Conservation (phyloP, 495 filamentous ascomycete species). For the Apiosordaria backusii region DNA sequence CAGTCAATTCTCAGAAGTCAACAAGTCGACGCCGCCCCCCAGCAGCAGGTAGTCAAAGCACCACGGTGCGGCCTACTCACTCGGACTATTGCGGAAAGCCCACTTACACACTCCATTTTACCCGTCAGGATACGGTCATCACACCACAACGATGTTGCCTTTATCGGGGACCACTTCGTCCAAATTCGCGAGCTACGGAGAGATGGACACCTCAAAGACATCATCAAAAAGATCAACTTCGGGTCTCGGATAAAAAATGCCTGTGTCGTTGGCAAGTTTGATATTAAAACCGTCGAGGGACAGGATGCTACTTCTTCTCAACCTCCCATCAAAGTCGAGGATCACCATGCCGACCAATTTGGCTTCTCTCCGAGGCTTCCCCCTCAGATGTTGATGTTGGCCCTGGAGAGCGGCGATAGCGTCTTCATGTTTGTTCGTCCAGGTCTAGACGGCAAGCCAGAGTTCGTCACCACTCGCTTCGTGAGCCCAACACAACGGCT, state of each 20-base stretch:
- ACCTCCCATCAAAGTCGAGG: slow-evolving; percentile 31
- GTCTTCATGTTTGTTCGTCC: slow-evolving; percentile 65
- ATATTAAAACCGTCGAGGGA: slow-evolving; percentile 24
- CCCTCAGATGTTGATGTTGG: slow-evolving; percentile 72
- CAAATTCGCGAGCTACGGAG: slow-evolving; percentile 65
- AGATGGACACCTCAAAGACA: slow-evolving; percentile 64
- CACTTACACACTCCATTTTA: slow-evolving; percentile 71
- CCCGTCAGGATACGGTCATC: slow-evolving; percentile 70
- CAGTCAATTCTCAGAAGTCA: slow-evolving; percentile 38
- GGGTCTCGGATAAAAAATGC: slow-evolving; percentile 65
- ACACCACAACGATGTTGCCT: slow-evolving; percentile 80
- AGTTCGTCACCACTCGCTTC: slow-evolving; percentile 59
- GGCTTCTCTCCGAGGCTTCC: slow-evolving; percentile 44
- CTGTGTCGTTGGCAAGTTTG: slow-evolving; percentile 51
- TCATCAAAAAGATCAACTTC: slow-evolving; percentile 72
- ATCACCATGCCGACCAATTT: slow-evolving; percentile 23
- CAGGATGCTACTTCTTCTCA: slow-evolving; percentile 4
- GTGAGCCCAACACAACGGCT: slow-evolving; percentile 52
- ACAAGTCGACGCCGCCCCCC: slow-evolving; percentile 23
- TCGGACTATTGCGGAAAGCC: slow-evolving; percentile 70
- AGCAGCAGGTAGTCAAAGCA: slow-evolving; percentile 29
- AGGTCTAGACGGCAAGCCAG: slow-evolving; percentile 38
- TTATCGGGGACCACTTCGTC: slow-evolving; percentile 68
- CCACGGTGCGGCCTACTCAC: slow-evolving; percentile 68
- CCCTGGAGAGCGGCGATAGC: slow-evolving; percentile 63